Base-by-base conservation (phyloP, 2,329 filamentous ascomycete species). In the Cladophialophora psammophila region DNA sequence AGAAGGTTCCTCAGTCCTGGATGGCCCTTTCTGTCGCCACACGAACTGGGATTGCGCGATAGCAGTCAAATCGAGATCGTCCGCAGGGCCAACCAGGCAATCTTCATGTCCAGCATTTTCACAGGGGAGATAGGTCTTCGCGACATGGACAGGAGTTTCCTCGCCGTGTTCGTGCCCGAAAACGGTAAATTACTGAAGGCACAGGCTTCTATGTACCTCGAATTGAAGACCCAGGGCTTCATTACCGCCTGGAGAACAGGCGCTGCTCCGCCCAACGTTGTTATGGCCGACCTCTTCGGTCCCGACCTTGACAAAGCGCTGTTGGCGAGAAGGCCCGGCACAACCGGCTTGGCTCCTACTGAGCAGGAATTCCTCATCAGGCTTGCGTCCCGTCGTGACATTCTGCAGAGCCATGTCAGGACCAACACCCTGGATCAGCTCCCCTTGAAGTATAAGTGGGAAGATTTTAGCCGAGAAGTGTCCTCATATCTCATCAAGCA, bases 201-300 rank as follows among this genome's bases (percentile, higher is more conserved):
- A 67, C 87, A 89, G 72, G 86, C 85, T 1, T 82, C 84, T 13
- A 78, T 90, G 32, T 88, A 85, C 71, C 80, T 90, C 13, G 87
- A 90, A 68, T 77, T 90, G 18, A 90, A 90, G 77, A 90, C 88
- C 1, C 88, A 90, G 74, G 87, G 87, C 13, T 90, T 88, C 72
- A 87, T 90, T 64, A 87, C 86, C 3, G 85, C 86, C 3, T 80
- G 88, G 73, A 84, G 86, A 70, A 85, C 84, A 72, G 83, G 83
- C 50, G 83, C 87, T 62, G 83, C 82, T 34, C 80, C 81, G 1
- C 83, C 84, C 57, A 84, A 86, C 20, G 83, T 87, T 50, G 80
- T 88, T 34, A 76, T 90, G 34, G 83, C 86, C 63, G 84, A 87
- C 60, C 77, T 90, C 0, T 90, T 90, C 71, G 87, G 87, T 0